Conservation (phyloP, 2,329 filamentous ascomycete species). For the Exophiala bonariae region DNA sequence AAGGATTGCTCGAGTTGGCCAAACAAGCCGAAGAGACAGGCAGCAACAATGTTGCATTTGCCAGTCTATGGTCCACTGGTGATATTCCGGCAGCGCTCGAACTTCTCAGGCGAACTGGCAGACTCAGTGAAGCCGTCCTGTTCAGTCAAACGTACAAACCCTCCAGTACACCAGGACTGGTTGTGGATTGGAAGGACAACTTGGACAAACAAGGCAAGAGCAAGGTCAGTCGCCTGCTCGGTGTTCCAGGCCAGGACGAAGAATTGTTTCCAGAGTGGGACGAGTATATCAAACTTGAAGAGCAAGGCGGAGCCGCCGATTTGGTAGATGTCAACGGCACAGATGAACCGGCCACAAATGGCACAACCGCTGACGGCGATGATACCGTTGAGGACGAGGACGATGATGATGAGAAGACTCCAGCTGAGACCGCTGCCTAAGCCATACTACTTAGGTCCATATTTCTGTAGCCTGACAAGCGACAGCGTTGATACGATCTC, state of each 20-base stretch:
- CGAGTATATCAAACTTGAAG: slow-evolving; percentile 79
- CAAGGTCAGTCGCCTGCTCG: slow-evolving; percentile 80
- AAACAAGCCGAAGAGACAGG: slow-evolving; percentile 73
- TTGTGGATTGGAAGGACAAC: slow-evolving; percentile 75
- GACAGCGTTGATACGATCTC: too few relatives aligned
- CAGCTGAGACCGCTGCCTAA: background rate
- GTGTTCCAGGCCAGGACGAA: slow-evolving; percentile 73
- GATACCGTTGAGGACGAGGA: slow-evolving; percentile 21
- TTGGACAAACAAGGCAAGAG: slow-evolving; percentile 83
- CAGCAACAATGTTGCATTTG: slow-evolving; percentile 91
- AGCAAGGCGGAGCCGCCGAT: slow-evolving; percentile 57
- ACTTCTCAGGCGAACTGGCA: slow-evolving; percentile 74
- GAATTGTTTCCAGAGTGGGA: slow-evolving; percentile 98
- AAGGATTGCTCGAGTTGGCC: slow-evolving; percentile 71
- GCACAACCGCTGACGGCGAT: slow-evolving; percentile 31
- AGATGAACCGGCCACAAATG: slow-evolving; percentile 32
- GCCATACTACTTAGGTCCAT: too few relatives aligned
- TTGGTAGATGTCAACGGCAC: slow-evolving; percentile 43
- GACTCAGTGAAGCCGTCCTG: slow-evolving; percentile 81
- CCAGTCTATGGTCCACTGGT: slow-evolving; percentile 80
- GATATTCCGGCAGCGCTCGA: slow-evolving; percentile 81
- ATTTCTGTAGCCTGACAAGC: too few relatives aligned
- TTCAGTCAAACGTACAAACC: slow-evolving; percentile 97
- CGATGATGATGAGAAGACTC: slow-evolving; percentile 1
- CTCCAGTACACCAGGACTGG: slow-evolving; percentile 66